Base-by-base conservation (phyloP, 2,329 filamentous ascomycete species). In the Clarireedia sp. region DNA sequence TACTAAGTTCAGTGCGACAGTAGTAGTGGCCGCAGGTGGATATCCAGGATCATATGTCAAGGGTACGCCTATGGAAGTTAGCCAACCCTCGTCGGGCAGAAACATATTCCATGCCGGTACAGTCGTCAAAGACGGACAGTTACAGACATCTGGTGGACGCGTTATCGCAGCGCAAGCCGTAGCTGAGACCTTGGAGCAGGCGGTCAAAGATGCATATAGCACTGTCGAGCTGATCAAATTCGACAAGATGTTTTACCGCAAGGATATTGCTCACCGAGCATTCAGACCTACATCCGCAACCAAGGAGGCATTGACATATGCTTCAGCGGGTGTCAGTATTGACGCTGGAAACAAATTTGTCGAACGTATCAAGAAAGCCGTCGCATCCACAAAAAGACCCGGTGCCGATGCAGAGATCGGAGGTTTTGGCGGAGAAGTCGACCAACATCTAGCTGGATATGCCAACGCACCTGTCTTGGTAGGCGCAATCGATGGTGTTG, bases 71-170 rank as follows among this genome's bases (percentile, higher is more conserved):
- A 86, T 79, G 71, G 71, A 69, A 50, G 74, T 86, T 10, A 66
- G 70, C 17, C 63, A 68, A 23, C 73, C 74, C 54, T 75, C 72
- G 50, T 61, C 70, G 2, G 76, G 73, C 74, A 86, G 81, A 59
- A 83, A 87, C 59, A 82, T 96, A 59, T 99, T 99, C 81, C 94
- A 99, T 68, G 94, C 94, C 5, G 94, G 94, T 26, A 99, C 94
- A 2, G 78, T 78, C 40, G 69, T 89, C 16, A 75, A 80, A 9
- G 78, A 82, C 37, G 75, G 73, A 17, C 76, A 83, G 59, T 76
- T 97, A 19, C 79, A 84, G 66, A 92, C 90, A 0, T 80, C 87
- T 0, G 94, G 94, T 47, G 94, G 94, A 1, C 85, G 94, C 56
- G 94, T 99, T 36, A 96, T 99, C 67, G 91, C 92, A 16, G 85